Conservation (phyloP, 2,329 filamentous ascomycete species). For the Colletotrichum sp. region DNA sequence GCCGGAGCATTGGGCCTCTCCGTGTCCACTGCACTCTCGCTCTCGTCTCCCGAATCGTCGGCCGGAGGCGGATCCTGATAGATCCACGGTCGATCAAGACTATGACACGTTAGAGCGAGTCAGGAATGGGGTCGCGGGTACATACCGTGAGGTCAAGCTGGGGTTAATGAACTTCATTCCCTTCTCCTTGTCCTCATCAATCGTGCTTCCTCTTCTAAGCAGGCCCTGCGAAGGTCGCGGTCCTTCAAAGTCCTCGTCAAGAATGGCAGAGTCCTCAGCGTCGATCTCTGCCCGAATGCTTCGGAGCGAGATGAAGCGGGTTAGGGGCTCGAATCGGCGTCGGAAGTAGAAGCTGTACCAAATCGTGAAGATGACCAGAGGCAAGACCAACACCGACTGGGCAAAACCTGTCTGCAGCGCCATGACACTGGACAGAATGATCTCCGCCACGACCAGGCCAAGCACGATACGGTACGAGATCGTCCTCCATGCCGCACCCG, state of each 20-base stretch:
- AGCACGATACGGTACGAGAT: conserved; percentile 92
- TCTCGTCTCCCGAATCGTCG: conserved; percentile 10
- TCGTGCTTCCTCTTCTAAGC: conserved; percentile 62
- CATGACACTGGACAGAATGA: conserved; percentile 88
- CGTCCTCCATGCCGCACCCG: conserved; percentile 93
- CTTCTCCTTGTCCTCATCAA: conserved; percentile 76
- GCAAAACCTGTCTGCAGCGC: conserved; percentile 76
- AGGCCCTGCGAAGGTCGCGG: conserved; percentile 42
- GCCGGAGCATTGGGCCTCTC: not conserved
- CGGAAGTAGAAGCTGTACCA: conserved; percentile 90
- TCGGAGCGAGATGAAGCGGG: conserved; percentile 88
- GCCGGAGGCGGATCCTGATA: conserved; percentile 59
- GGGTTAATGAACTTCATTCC: conserved; percentile 79
- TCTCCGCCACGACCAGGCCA: conserved; percentile 85
- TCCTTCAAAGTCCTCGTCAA: conserved; percentile 42
- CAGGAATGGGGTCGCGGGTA: conserved; percentile 23
- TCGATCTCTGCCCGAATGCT: conserved; percentile 71
- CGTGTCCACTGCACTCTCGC: not conserved
- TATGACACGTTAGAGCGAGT: conserved; percentile 32
- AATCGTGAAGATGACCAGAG: conserved; percentile 78
- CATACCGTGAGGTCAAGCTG: conserved; percentile 71
- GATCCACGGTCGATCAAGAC: conserved; percentile 75
- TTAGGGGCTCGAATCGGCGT: conserved; percentile 84
- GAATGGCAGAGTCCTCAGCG: conserved; percentile 37
- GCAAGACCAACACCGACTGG: conserved; percentile 74